Evolutionary conservation across 2,329 filamentous ascomycete genomes (phyloP), one percentile per base, ranked within the genome.

Genomic region (Botryotinia calthae): DNA sequence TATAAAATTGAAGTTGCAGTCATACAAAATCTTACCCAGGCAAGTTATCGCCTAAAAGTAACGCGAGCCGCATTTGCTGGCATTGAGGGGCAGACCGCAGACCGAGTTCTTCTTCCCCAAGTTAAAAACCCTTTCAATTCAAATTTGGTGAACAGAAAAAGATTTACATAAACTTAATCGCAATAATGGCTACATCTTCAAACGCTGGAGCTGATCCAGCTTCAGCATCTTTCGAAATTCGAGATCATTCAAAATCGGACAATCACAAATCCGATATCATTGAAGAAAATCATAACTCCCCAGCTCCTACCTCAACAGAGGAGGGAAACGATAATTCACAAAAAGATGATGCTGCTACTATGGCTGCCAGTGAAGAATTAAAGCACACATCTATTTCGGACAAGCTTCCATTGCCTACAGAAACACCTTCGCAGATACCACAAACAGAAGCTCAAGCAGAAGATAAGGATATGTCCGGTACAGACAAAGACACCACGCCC

Each of bases 301-400:
- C 78, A 76, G 76, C 78, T 71, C 75, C 73, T 56, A 76, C 72
- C 64, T 70, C 75, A 71, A 40, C 59, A 28, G 76, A 77, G n/a
- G 69, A 67, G 42, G 75, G 77, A 31, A 63, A 70, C 54, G 73
- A 77, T 48, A 71, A 74, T 10, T 64, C 59, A 58, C 69, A 76
- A 40, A 78, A 76, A 40, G 89, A 91, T 77, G 89, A 91, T 80
- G 86, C 87, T 51, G 88, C 89, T 78, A 91, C 89, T 58, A 87
- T 87, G 73, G 88, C 88, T 69, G 85, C 89, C 51, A 86, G 89
- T 74, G 86, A 90, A 78, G 89, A 91, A 82, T 84, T 91, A 58
- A 89, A 87, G 82, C 88, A 91, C 75, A 89, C 89, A 16, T 85
- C 83, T 70, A 90, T 91, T 75, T 91, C 89, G 25, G 88, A 81